A percentile compares a stretch with the other conserved stretches of the same genome.
phyloP scores from a whole-genome alignment of 305 asterid species.

The Fraxinus xanthoxyloides region DNA sequence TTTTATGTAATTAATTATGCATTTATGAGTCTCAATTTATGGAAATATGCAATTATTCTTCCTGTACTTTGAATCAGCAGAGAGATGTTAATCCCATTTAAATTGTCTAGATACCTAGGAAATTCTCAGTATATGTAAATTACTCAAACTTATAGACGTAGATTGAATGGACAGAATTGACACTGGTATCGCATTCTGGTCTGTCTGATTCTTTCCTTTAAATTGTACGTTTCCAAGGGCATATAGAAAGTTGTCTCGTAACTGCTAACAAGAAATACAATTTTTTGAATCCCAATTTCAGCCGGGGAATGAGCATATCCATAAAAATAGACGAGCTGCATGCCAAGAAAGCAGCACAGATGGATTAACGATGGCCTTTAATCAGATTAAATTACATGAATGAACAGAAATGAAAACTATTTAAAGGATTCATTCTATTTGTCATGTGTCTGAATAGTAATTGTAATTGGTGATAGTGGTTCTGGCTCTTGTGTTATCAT shows the following conservation, averaged over 20 bases:
- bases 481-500: too few relatives aligned
- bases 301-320: not conserved
- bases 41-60: not conserved
- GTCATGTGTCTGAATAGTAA: too few relatives aligned
- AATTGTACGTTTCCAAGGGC: too few relatives aligned
- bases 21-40: not conserved
- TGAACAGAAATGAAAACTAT: not conserved
- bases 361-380: not conserved
- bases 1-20: not conserved
- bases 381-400: not conserved
- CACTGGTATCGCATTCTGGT: too few relatives aligned
- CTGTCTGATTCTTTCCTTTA: too few relatives aligned
- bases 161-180: not conserved
- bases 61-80: not conserved
- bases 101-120: not conserved
- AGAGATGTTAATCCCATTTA: not conserved
- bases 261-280: not conserved
- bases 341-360: not conserved
- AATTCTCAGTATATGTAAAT: not conserved
- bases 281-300: not conserved
- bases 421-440: not conserved
- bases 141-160: not conserved
- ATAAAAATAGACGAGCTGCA: not conserved
- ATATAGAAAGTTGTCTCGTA: not conserved
- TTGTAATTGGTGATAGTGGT: too few relatives aligned